A percentile compares a stretch with the other conserved stretches of the same genome.
Evolutionary conservation across 1,284 basidiomycete species (phyloP).

Genomic region (Sphagnurus paluster): DNA sequence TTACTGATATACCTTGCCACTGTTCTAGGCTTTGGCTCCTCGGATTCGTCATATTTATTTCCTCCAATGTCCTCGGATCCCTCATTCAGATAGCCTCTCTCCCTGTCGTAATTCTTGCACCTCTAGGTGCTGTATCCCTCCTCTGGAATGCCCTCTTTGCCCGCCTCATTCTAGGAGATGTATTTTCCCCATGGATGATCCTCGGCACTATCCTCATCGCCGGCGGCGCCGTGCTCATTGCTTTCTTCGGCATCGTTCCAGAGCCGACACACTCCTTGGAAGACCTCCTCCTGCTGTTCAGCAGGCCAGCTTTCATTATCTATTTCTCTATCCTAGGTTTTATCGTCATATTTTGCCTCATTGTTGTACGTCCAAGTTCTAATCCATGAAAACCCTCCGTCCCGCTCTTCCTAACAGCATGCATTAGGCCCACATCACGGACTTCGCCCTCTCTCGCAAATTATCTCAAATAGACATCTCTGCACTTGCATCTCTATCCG

Average conservation of each 20-base stretch:
- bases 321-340: constrained; percentile 80
- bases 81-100: constrained; percentile 94
- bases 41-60: constrained; percentile 84
- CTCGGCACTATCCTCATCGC: constrained; percentile 88
- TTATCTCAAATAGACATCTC: constrained; percentile 16
- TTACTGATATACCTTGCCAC: constrained; percentile 10
- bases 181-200: constrained; percentile 84
- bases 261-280: constrained; percentile 89
- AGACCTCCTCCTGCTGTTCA: constrained; percentile 81
- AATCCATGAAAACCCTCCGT: neutral
- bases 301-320: constrained; percentile 75
- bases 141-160: constrained; percentile 97
- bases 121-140: constrained; percentile 89
- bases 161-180: constrained; percentile 81
- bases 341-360: constrained; percentile 60
- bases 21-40: constrained; percentile 68
- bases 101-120: constrained; percentile 90
- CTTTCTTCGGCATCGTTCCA: constrained; percentile 90
- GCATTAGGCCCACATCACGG: constrained; percentile 56
- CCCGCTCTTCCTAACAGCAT: constrained; percentile 8
- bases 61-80: constrained; percentile 90
- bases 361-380: constrained; percentile 52
- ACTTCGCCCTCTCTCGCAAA: constrained; percentile 43
- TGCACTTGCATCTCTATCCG: constrained; percentile 11
- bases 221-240: constrained; percentile 87